Conservation (phyloP, 495 filamentous ascomycete species). For the Darksidea phi region DNA sequence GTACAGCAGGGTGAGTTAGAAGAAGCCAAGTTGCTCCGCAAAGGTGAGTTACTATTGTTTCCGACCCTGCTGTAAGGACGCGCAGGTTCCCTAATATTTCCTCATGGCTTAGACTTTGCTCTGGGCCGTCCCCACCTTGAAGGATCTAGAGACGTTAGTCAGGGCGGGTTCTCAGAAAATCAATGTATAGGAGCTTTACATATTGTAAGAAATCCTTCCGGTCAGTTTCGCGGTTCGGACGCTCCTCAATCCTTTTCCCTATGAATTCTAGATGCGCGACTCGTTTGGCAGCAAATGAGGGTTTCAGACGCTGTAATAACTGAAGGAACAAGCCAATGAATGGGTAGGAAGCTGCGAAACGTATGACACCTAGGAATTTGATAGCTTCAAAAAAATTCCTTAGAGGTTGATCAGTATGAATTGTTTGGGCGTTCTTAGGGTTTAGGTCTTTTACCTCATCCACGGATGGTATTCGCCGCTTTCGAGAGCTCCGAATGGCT, state of each 20-base stretch:
- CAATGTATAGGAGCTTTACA: too few species aligned
- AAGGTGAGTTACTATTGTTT: conserved; percentile 55
- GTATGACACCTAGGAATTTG: conserved; percentile 14
- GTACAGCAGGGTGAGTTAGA: conserved; percentile 42
- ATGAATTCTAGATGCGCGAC: conserved; percentile 2
- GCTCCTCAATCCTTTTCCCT: conserved; percentile 7
- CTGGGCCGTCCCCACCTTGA: background rate
- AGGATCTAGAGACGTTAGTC: too few species aligned
- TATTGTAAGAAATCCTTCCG: conserved; percentile 25
- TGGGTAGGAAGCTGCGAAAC: conserved; percentile 7
- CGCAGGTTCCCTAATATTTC: conserved; percentile 11
- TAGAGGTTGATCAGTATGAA: too few species aligned
- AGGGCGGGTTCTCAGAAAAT: too few species aligned
- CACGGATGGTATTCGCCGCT: conserved; percentile 12
- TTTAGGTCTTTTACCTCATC: too few species aligned
- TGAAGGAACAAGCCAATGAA: conserved; percentile 4
- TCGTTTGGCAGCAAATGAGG: conserved; percentile 1
- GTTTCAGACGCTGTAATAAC: conserved; percentile 2
- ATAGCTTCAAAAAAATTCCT: conserved; percentile 11
- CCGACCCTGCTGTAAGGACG: conserved; percentile 53
- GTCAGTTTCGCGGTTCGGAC: conserved; percentile 10
- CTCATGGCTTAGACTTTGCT: background rate
- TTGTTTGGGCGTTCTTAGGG: too few species aligned
- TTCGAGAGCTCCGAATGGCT: conserved; percentile 20
- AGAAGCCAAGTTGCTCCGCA: conserved; percentile 53